Evolutionary conservation across 805 yeast genomes (phyloP), one percentile per base, ranked within the genome.

Genomic region (Wickerhamiella nectarea): DNA sequence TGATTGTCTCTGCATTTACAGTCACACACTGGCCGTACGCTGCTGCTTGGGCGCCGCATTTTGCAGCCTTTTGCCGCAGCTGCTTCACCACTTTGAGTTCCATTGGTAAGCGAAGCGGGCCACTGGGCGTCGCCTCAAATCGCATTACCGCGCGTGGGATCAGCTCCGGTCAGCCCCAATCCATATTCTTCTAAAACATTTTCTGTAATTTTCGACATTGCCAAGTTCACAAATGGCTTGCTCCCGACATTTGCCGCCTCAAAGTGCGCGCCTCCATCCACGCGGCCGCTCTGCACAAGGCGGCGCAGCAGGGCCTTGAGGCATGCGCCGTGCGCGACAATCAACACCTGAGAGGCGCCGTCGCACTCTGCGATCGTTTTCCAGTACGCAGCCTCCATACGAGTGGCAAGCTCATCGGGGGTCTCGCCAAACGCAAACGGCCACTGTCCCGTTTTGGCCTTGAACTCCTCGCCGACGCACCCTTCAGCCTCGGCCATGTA

Each of bases 251-350:
- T 14, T 18, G 29, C 33, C 34, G 11, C 11, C 15, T 18, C 26
- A 12, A 12, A 14, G 33, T 15, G 29, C 3, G 25, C 41, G 10
- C 41, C 41, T 21, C 39, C 21, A 36, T 40, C 22, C 36, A 44
- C 14, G 22, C 34, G 15, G 24, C 41, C 17, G 11, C 34, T 20
- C 17, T 17, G 9, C 6, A 14, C 41, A 4, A 50, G 36, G 11
- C 31, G 44, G 26, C 33, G 33, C 38, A 54, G 37, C 31, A 54
- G 44, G 18, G 43, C 41, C 20, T 36, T 21, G 15, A 54, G 39
- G 4, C 53, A 55, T 3, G 51, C 49, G 11, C 58, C 58, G 34
- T 54, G 58, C 9, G 55, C 50, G 12, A 54, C 56, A 3, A 54
- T 24, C 5, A 47, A 45, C 1, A 53, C 24, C 7, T 44, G 46